Base-by-base conservation (phyloP, 805 yeast species). In the Alloascoidea hylecoeti region DNA sequence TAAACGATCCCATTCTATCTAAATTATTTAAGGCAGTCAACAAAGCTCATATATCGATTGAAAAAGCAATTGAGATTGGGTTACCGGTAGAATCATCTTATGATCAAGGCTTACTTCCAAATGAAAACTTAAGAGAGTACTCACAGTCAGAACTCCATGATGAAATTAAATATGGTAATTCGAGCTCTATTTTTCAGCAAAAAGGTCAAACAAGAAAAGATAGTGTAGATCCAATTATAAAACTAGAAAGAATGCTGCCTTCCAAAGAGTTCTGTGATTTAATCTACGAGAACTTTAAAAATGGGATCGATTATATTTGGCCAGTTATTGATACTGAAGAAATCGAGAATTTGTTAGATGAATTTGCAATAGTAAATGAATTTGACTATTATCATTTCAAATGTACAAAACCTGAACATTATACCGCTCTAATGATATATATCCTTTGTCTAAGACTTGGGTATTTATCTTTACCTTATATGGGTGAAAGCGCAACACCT, bases 1-100 rank as follows among this genome's bases (percentile, higher is more conserved):
- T 52, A 5, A 59, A 57, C 35, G 73, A 67, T 42, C 57, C 56
- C 6, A 48, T 58, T 2, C 43, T 66, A 17, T n/a, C n/a, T n/a
- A n/a, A n/a, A n/a, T n/a, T n/a, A n/a, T n/a, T 9, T 23, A n/a
- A 23, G 9, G 30, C n/a, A 9, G 30, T 23, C n/a, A n/a, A 9
- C 9, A 23, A 23, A n/a, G 30, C 30, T 9, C 9, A 23, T 9
- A 9, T 9, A 23, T 9, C 9, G 13, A n/a, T 23, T 9, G 30
- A 23, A 23, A 23, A 23, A 23, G 13, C n/a, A 9, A n/a, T n/a
- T n/a, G n/a, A n/a, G n/a, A n/a, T n/a, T n/a, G n/a, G n/a, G n/a
- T n/a, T n/a, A n/a, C n/a, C n/a, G n/a, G n/a, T n/a, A n/a, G n/a
- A n/a, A n/a, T n/a, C n/a, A n/a, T n/a, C n/a, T n/a, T n/a, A n/a